Base-by-base conservation (phyloP, 1,284 basidiomycete genomes). In the Volvariella surrecta region DNA sequence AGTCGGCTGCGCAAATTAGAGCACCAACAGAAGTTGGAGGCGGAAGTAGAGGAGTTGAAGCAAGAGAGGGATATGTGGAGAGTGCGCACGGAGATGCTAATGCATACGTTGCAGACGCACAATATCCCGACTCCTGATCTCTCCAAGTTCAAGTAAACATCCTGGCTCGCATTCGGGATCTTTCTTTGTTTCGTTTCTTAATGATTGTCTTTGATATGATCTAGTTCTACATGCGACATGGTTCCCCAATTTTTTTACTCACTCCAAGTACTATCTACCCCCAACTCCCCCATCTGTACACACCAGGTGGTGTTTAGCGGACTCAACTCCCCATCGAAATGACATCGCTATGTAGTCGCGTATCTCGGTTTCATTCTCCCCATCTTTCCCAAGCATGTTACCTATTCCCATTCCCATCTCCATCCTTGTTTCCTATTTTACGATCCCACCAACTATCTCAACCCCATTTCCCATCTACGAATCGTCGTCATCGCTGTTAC, bases 1-100 rank as follows among this genome's bases (percentile, higher is more conserved):
- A 79, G 75, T 51, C 70, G 87, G 4, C 79, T 79, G 72, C 71
- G 88, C 34, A 90, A 89, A 71, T 64, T 86, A 19, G 77, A 84
- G 66, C 74, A 86, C 51, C 74, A 83, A 54, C 70, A 73, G 47
- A 66, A 71, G 52, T 60, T 89, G 42, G 78, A 87, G 67, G 59
- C 66, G 8, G 59, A 55, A 30, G 55, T 79, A 22, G 73, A 74
- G 35, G 59, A 54, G 32, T 59, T 74, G 56, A 67, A 65, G 53
- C 57, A 57, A 49, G 71, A 79, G 54, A 62, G 66, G 54, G 74
- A 82, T 54, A 53, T 65, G 49, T 84, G 79, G 79, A 73, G 67
- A 60, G 62, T 67, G 45, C 64, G 75, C 17, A 73, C 76, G 24
- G 50, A 68, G 52, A 69, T 70, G 44, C 61, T 62, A 34, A 62